Evolutionary conservation across 192 early-diverging fungal species (phyloP).

Genomic region (Rhizophagus sp.): DNA sequence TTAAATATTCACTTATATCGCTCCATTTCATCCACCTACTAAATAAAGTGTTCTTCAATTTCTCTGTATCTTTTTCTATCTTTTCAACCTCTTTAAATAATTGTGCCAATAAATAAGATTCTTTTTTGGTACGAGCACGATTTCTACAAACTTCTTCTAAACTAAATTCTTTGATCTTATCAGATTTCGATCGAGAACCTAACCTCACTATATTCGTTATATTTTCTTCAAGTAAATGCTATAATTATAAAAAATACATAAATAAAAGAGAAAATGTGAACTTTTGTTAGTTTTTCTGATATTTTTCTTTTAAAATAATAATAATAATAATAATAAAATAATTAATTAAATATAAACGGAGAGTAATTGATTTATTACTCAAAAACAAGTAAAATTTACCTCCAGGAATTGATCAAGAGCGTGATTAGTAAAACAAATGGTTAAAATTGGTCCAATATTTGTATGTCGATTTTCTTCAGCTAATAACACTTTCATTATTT

Average conservation of each 20-base stretch:
- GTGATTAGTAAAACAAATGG: conserved; percentile 50
- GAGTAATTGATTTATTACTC: no score
- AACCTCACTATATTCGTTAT: conserved; percentile 46
- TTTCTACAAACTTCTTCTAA: conserved; percentile 1
- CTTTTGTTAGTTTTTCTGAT: no score
- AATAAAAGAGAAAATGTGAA: no score
- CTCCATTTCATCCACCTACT: conserved; percentile 22
- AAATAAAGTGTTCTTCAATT: conserved; percentile 25
- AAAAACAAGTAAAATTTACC: no score
- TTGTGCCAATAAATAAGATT: no score
- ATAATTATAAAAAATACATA: no score
- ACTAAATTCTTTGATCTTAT: conserved; percentile 31
- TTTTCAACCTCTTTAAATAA: no score
- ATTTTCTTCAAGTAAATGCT: no score
- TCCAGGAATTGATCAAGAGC: no score
- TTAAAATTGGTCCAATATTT: conserved; percentile 46
- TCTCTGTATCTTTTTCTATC: conserved; percentile 5
- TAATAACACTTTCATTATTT: conserved; percentile 45
- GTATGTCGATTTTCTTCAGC: conserved; percentile 31
- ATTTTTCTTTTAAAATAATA: no score
- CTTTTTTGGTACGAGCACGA: not conserved
- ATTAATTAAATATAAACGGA: no score
- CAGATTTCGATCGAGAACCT: conserved; percentile 42
- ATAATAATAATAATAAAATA: not conserved
- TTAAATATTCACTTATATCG: conserved; percentile 17